phyloP scores from a whole-genome alignment of 208 protist genomes.

The Wallacemonas sp. region DNA sequence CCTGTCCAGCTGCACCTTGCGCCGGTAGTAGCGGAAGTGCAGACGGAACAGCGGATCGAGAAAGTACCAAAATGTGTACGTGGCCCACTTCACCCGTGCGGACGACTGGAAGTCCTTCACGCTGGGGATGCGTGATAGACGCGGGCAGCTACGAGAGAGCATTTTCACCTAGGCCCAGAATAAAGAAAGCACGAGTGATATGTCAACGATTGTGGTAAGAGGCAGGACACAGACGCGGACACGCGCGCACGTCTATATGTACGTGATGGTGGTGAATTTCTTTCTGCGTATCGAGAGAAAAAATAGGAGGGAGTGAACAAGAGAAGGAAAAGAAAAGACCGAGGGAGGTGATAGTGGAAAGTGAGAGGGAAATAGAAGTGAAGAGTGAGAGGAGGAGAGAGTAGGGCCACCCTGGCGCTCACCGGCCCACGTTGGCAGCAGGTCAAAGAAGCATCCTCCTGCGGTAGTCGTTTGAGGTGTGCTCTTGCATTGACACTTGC shows the following conservation, averaged over 20 bases:
- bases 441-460: too few species aligned
- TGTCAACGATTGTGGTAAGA: too few species aligned
- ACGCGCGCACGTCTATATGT: too few species aligned
- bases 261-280: too few species aligned
- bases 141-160: slow-evolving; percentile 2
- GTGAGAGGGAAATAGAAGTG: slow-evolving; percentile 10
- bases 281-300: too few species aligned
- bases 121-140: slow-evolving; percentile 32
- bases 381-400: slow-evolving; percentile 6
- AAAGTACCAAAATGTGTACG: slow-evolving; percentile 76
- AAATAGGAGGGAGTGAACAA: too few species aligned
- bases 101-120: slow-evolving; percentile 45
- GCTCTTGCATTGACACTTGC: too few species aligned
- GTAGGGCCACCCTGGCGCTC: neutral
- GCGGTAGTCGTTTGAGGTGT: too few species aligned
- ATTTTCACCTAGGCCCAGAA: neutral
- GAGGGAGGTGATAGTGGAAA: neutral
- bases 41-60: slow-evolving; percentile 70
- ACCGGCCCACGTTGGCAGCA: too few species aligned
- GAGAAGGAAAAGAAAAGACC: neutral
- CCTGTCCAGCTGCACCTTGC: slow-evolving; percentile 70
- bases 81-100: slow-evolving; percentile 74
- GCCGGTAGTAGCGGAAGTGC: slow-evolving; percentile 73
- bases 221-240: too few species aligned
- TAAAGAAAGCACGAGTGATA: neutral